These are phyloP conservation scores for Arthroderma sp. DNA, from an alignment of 2,329 filamentous ascomycete species.

Conservation along the genomic window DNA sequence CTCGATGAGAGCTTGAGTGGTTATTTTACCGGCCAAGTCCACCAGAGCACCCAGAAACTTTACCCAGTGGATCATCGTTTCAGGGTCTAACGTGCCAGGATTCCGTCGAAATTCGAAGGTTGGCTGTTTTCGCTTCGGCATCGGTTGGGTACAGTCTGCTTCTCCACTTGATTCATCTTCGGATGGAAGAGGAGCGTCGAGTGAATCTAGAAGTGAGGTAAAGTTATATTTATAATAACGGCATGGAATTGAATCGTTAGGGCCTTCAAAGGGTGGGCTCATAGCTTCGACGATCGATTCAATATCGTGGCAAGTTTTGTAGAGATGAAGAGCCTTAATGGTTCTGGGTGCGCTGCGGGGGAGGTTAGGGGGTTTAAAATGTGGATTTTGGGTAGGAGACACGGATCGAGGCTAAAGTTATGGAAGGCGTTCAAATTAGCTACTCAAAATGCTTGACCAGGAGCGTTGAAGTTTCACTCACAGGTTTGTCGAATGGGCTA, in stretches of 20 bases:
- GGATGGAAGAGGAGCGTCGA: background rate
- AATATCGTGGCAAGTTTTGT: conserved; percentile 10
- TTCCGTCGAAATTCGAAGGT: conserved; percentile 11
- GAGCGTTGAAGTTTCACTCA: background rate
- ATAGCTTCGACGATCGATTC: conserved; percentile 8
- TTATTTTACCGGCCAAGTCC: conserved; percentile 8
- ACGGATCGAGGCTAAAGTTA: conserved; percentile 3
- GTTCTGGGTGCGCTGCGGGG: conserved; percentile 1
- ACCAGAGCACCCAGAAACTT: conserved; percentile 8
- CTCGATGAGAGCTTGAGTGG: conserved; percentile 3
- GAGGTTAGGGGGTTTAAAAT: conserved; percentile 9
- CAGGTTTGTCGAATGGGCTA: background rate
- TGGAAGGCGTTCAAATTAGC: background rate
- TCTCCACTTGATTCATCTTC: background rate
- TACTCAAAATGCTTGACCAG: background rate
- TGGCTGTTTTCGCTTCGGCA: conserved; percentile 7
- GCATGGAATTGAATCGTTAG: background rate
- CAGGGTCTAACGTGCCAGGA: conserved; percentile 8
- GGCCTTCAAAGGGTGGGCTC: conserved; percentile 5
- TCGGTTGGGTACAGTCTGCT: background rate
- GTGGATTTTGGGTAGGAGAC: conserved; percentile 6
- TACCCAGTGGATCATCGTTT: conserved; percentile 10
- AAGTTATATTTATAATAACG: conserved; percentile 11
- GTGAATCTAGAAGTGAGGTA: conserved; percentile 9
- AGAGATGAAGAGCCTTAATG: conserved; percentile 8